Evolutionary conservation across 1,284 basidiomycete species (phyloP), one percentile per base, ranked within the genome.

Genomic region (Phenoliferia sp.): DNA sequence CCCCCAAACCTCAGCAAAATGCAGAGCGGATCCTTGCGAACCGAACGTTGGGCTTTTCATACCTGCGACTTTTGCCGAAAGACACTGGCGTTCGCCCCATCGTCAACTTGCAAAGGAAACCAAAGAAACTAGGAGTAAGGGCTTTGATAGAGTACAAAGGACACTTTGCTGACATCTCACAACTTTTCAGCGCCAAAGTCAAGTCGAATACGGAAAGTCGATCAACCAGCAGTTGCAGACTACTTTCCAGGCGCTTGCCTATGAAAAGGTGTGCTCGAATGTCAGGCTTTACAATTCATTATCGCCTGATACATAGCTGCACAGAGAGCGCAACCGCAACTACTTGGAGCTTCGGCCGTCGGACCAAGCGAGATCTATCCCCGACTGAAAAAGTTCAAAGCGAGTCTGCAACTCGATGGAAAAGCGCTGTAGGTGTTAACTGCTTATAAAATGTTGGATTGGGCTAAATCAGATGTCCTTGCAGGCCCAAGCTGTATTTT

Each of bases 51-150:
- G 90, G 90, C 0, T 91, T 88, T 76, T 92, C 92, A 0, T 90
- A 90, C 69, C 88, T 98, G 9, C 85, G 96, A 2, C 82, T 99
- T 1, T 81, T 98, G 32, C 96, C 95, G 0, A 99, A 99, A 79
- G 93, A 94, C 64, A 90, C 86, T 3, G 94, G 95, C 0, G 92
- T 98, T 4, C 84, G 96, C 35, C 94, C 94, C 0, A 96, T 99
- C 68, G 90, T 97, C 39, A 99, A 99, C 77, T 81, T 99, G 39
- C 85, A 88, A 17, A 84, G 89, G 35, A 87, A 87, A 69, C 83
- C 84, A 52, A 2, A 17, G 19, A 15, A 59, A 35, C 26, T 26
- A 22, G 33, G 29, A 19, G 56, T 35, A 33, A 1, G 29, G 33
- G 12, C 31, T n/a, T n/a, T 58, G 32, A 2, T 31, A 7, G 10